phyloP scores from a whole-genome alignment of 2,329 filamentous ascomycete genomes.

The Fusarium pseudocircinatum region DNA sequence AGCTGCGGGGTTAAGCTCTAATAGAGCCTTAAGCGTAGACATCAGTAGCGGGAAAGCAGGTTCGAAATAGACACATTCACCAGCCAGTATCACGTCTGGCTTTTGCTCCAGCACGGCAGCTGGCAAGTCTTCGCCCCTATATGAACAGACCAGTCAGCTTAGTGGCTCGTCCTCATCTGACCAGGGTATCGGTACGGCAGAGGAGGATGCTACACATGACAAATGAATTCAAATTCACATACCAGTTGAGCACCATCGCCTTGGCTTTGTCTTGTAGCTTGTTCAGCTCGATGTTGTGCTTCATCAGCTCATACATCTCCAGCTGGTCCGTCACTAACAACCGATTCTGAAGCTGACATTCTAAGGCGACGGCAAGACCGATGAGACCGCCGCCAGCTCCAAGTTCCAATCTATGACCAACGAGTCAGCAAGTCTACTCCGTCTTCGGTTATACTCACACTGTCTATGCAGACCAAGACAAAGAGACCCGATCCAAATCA shows the following conservation, averaged over 20 bases:
- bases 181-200: not conserved
- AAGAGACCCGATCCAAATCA: conserved; percentile 11
- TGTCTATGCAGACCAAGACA: conserved; percentile 7
- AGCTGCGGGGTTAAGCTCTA: conserved; percentile 74
- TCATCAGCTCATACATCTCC: conserved; percentile 87
- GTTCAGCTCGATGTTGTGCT: conserved; percentile 88
- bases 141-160: conserved; percentile 34
- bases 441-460: conserved; percentile 5
- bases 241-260: conserved; percentile 85
- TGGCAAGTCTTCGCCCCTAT: conserved; percentile 69
- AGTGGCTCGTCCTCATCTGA: not conserved
- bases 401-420: conserved; percentile 76
- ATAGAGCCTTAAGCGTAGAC: conserved; percentile 77
- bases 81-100: conserved; percentile 88
- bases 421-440: conserved; percentile 35
- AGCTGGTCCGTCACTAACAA: conserved; percentile 87
- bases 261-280: conserved; percentile 69
- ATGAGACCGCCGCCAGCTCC: conserved; percentile 93
- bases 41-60: conserved; percentile 91
- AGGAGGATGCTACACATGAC: conserved; percentile 36
- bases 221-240: conserved; percentile 44
- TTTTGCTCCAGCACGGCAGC: conserved; percentile 62
- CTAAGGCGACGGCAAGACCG: conserved; percentile 69
- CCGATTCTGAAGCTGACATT: conserved; percentile 61
- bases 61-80: conserved; percentile 97